Evolutionary conservation across 2,329 filamentous ascomycete species (phyloP).

Genomic region (Claviceps digitariae): DNA sequence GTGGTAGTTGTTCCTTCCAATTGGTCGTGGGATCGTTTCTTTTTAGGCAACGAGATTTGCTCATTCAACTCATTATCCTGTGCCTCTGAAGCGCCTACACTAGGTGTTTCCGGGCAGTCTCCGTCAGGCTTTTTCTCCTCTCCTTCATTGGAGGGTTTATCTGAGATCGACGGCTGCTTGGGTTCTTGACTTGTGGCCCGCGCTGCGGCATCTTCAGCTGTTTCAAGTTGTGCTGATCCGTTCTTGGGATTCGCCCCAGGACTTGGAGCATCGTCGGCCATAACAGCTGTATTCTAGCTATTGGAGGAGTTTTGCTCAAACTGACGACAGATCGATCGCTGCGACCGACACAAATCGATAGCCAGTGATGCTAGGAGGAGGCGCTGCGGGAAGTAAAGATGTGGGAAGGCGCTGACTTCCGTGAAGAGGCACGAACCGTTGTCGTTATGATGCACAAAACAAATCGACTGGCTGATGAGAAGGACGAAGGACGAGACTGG

Average conservation of each 20-base stretch:
- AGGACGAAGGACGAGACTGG: too few species aligned
- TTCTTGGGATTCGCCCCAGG: slow-evolving; percentile 27
- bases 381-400: not conserved
- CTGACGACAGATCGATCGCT: not conserved
- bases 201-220: slow-evolving; percentile 48
- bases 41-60: slow-evolving; percentile 46
- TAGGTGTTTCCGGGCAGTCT: slow-evolving; percentile 20
- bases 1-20: slow-evolving; percentile 25
- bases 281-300: slow-evolving; percentile 11
- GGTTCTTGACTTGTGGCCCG: slow-evolving; percentile 50
- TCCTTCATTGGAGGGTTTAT: slow-evolving; percentile 12
- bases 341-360: too few species aligned
- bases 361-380: too few species aligned
- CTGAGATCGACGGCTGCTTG: slow-evolving; percentile 50
- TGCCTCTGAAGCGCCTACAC: slow-evolving; percentile 19
- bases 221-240: slow-evolving; percentile 19
- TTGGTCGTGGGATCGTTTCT: slow-evolving; percentile 51
- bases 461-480: not conserved
- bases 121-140: slow-evolving; percentile 6
- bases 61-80: slow-evolving; percentile 29
- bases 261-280: slow-evolving; percentile 31
- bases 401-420: not conserved
- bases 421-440: not conserved
- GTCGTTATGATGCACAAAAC: not conserved
- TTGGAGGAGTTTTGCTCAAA: not conserved